These are phyloP conservation scores for Paspalum notatum DNA, from an alignment of 176 grass and related monocot species.

Conservation along the genomic window DNA sequence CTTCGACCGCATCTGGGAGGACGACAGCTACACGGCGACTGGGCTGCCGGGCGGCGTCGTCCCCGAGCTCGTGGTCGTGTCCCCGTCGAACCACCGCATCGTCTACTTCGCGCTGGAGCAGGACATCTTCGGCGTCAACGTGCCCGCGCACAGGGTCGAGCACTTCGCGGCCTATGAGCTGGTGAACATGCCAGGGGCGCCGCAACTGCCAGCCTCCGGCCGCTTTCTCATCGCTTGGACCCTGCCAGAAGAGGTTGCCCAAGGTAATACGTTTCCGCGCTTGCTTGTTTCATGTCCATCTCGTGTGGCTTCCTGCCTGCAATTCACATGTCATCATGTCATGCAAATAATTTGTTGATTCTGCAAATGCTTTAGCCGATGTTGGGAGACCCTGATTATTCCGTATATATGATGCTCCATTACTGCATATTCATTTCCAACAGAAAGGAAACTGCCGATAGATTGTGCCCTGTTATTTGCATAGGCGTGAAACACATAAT, in stretches of 20 bases:
- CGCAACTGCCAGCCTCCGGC: background rate
- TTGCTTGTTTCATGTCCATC: too few species aligned
- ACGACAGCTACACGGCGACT: background rate
- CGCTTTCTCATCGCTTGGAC: background rate
- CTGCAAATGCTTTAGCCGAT: too few species aligned
- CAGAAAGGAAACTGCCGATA: too few species aligned
- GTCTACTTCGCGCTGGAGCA: background rate
- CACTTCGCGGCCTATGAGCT: background rate
- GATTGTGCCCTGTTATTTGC: too few species aligned
- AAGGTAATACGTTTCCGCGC: background rate
- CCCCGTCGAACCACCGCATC: background rate
- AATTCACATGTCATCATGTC: too few species aligned
- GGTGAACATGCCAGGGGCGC: background rate
- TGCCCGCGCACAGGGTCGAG: background rate
- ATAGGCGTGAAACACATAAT: too few species aligned
- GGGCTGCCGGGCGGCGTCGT: background rate
- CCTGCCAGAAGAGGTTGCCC: background rate
- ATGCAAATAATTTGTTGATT: too few species aligned
- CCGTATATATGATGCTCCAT: too few species aligned
- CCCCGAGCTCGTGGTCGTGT: background rate
- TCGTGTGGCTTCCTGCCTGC: too few species aligned
- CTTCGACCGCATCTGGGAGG: background rate
- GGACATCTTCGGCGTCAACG: background rate
- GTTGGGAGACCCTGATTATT: too few species aligned
- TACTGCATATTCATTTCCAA: too few species aligned